phyloP scores from a whole-genome alignment of 2,329 filamentous ascomycete species.

The Neofusicoccum kwambonambiense region DNA sequence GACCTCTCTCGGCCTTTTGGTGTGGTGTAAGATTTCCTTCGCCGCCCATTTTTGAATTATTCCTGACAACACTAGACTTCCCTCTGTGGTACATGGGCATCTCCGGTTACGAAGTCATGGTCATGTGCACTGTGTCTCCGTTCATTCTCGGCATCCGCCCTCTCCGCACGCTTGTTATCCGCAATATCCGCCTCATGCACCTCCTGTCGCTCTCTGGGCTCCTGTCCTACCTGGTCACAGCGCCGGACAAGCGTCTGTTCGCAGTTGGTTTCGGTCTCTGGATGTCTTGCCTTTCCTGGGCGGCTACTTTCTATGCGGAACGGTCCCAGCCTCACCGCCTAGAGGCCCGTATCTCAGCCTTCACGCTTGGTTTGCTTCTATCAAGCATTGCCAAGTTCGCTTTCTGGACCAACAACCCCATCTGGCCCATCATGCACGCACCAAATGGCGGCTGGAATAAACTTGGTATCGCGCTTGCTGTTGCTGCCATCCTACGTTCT shows the following conservation, averaged over 20 bases:
- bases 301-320: conserved; percentile 76
- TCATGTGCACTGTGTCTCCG: conserved; percentile 82
- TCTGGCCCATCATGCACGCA: conserved; percentile 92
- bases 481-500: conserved; percentile 73
- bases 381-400: conserved; percentile 91
- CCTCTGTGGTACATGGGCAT: conserved; percentile 99
- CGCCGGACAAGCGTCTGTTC: conserved; percentile 74
- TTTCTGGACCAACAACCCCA: conserved; percentile 90
- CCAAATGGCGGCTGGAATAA: conserved; percentile 92
- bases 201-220: conserved; percentile 76
- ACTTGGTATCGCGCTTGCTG: conserved; percentile 70
- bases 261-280: conserved; percentile 77
- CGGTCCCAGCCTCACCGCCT: conserved; percentile 71
- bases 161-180: conserved; percentile 66
- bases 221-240: conserved; percentile 71
- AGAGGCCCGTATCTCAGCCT: conserved; percentile 78
- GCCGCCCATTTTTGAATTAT: not conserved
- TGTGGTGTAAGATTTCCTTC: conserved; percentile 73
- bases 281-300: conserved; percentile 80
- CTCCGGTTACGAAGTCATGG: conserved; percentile 87
- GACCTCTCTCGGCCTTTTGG: conserved; percentile 80
- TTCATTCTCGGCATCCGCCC: conserved; percentile 70
- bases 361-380: conserved; percentile 75
- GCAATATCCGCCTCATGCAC: conserved; percentile 69
- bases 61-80: conserved; percentile 62